phyloP scores from a whole-genome alignment of 73 alveolate genomes.

The Tetrahymena malaccensis region DNA sequence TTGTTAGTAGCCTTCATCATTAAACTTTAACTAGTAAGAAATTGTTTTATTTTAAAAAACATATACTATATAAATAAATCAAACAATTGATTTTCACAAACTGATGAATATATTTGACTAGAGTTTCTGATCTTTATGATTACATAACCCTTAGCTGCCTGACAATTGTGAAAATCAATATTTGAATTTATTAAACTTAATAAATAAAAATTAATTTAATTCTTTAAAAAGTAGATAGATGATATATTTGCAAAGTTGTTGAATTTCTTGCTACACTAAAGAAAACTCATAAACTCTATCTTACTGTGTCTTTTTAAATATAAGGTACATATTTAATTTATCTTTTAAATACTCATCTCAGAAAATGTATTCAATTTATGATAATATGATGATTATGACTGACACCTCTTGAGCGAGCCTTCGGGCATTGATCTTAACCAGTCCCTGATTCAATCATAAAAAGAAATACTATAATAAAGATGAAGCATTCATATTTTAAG shows the following conservation, averaged over 20 bases:
- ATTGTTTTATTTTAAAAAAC: not conserved
- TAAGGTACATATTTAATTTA: not conserved
- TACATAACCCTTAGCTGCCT: not conserved
- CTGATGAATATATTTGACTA: not conserved
- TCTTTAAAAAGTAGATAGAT: not conserved
- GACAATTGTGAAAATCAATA: not conserved
- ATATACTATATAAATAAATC: not conserved
- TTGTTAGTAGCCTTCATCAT: not conserved
- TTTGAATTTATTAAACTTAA: too few relatives aligned
- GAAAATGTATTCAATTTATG: not conserved
- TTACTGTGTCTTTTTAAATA: too few relatives aligned
- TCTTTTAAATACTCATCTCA: not conserved
- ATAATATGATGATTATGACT: not conserved
- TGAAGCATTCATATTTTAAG: not conserved
- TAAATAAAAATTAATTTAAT: too few relatives aligned
- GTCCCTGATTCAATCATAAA: not conserved
- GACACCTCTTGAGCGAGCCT: conserved; percentile 4
- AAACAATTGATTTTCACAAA: not conserved
- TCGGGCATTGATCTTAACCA: not conserved
- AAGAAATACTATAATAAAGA: not conserved
- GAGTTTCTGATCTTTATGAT: not conserved
- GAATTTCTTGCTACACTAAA: not conserved
- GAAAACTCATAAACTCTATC: too few relatives aligned
- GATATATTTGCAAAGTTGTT: not conserved
- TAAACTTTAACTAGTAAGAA: not conserved